Conservation (phyloP, 805 yeast species). For the Lachancea kluyveri region DNA sequence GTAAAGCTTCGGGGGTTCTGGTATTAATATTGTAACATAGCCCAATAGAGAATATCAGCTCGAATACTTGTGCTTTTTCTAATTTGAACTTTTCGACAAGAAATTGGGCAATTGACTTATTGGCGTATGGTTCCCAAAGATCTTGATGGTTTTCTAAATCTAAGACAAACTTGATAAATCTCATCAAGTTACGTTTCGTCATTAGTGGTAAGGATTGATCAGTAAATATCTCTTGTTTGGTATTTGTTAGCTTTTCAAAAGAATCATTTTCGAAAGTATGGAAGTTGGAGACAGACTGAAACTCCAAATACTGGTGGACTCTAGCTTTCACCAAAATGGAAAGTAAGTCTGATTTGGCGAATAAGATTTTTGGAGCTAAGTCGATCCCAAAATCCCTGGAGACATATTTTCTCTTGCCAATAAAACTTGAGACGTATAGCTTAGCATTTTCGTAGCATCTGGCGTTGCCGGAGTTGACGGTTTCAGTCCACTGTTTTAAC, state of each 20-base stretch:
- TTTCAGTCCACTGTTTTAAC: slow-evolving; percentile 71
- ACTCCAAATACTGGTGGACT: slow-evolving; percentile 87
- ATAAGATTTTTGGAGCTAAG: slow-evolving; percentile 77
- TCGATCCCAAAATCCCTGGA: slow-evolving; percentile 84
- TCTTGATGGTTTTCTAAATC: slow-evolving; percentile 57
- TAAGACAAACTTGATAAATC: slow-evolving; percentile 80
- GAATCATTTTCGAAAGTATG: slow-evolving; percentile 92
- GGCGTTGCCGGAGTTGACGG: slow-evolving; percentile 42
- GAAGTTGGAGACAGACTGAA: slow-evolving; percentile 80
- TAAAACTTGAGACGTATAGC: slow-evolving; percentile 66
- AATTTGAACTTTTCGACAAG: slow-evolving; percentile 61
- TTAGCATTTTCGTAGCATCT: slow-evolving; percentile 60
- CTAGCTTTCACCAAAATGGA: slow-evolving; percentile 74
- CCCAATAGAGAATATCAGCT: slow-evolving; percentile 82
- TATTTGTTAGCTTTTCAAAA: slow-evolving; percentile 77
- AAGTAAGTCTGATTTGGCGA: slow-evolving; percentile 84
- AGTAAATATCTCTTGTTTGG: slow-evolving; percentile 91
- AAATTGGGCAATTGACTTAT: slow-evolving; percentile 53
- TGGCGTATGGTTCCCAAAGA: slow-evolving; percentile 50
- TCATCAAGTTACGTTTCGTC: slow-evolving; percentile 78
- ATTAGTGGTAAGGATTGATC: slow-evolving; percentile 70
- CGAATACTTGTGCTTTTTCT: slow-evolving; percentile 69
- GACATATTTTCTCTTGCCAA: slow-evolving; percentile 36
- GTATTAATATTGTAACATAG: slow-evolving; percentile 57
- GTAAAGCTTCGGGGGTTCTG: slow-evolving; percentile 66